Evolutionary conservation across 2,329 filamentous ascomycete species (phyloP), one percentile per base, ranked within the genome.

Genomic region (Fusarium austroafricanum): DNA sequence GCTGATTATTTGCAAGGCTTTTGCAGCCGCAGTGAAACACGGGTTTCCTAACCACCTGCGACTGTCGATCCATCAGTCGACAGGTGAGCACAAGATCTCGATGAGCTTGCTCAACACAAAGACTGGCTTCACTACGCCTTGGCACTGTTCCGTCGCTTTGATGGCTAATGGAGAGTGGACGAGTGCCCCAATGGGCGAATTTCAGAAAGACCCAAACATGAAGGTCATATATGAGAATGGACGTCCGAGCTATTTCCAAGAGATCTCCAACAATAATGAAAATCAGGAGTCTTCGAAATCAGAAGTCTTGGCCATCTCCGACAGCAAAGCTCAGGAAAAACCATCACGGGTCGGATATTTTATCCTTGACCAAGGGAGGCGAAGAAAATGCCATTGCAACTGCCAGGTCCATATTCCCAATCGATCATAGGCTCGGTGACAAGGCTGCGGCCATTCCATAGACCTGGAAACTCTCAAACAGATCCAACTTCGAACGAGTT

Each of bases 71-170:
- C 76, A 78, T 14, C 66, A 75, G 6, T 78, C 76, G 0, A 66
- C 70, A 1, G 75, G 68, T 0, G 70, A 66, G 2, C 57, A 70
- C 28, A 77, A 77, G 35, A 49, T 77, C 2, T 77, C 73, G 1
- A 68, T 77, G 17, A 69, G 74, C 11, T 57, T 77, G 6, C 69
- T 78, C 14, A 68, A 72, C 54, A 77, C 76, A 21, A 71, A 68
- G 20, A 76, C 73, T 0, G 71, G 71, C 3, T 78, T 71, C 45
- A 78, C 76, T 0, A 77, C 76, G 0, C 76, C 76, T 0, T 78
- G 76, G 76, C 76, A 78, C 42, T 78, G 76, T 39, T 59, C 35
- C 17, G 38, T 60, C 52, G 57, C 57, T 18, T 42, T 26, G 8
- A 42, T 39, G 44, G 35, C 18, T 5, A 60, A 33, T 0, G 54